Conservation (phyloP, 2,329 filamentous ascomycete species). For the Fonsecaea pedrosoi region DNA sequence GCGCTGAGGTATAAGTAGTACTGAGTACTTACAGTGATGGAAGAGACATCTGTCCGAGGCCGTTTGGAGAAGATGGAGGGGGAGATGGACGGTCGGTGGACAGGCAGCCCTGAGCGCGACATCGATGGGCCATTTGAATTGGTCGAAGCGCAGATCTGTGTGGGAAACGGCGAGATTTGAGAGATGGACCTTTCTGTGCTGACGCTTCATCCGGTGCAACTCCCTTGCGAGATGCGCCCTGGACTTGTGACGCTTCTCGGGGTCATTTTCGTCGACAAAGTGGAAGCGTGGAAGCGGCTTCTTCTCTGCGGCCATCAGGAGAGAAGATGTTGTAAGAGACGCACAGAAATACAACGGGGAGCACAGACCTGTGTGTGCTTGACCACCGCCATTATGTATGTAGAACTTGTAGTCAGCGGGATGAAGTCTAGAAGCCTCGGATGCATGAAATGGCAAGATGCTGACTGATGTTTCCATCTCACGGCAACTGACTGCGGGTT, state of each 20-base stretch:
- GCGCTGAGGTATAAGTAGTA: no score
- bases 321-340: neutral
- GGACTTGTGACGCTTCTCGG: conserved; percentile 16
- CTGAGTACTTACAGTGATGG: conserved; percentile 15
- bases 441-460: neutral
- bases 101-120: conserved; percentile 15
- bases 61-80: neutral
- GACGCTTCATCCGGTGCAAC: conserved; percentile 18
- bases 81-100: conserved; percentile 12
- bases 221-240: conserved; percentile 20
- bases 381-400: neutral
- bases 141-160: neutral
- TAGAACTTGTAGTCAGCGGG: neutral
- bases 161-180: neutral
- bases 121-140: conserved; percentile 16
- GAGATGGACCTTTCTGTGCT: conserved; percentile 5
- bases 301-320: neutral
- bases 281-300: conserved; percentile 9
- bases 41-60: conserved; percentile 11
- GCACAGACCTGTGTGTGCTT: neutral
- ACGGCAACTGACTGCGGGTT: neutral
- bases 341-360: neutral
- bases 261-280: conserved; percentile 21
- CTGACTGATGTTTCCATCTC: neutral
- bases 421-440: conserved; percentile 1